phyloP scores from a whole-genome alignment of 257 asterid species.

The Catharanthus roseus region DNA sequence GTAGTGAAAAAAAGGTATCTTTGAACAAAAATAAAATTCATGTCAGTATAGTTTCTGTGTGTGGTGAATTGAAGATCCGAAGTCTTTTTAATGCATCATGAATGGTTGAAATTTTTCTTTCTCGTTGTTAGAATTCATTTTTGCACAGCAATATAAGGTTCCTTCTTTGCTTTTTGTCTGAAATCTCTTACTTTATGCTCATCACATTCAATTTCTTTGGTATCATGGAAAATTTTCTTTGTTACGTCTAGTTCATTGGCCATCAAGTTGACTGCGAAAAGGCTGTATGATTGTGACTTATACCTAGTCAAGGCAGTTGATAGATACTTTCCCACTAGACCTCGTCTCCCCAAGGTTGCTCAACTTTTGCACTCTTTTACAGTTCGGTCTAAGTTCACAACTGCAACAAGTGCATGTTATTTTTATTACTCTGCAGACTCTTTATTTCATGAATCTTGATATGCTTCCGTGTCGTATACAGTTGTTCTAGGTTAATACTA shows the following conservation, averaged over 20 bases:
- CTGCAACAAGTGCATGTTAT: not conserved
- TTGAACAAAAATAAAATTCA: not conserved
- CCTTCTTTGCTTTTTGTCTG: not conserved
- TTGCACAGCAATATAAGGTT: not conserved
- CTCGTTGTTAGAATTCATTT: not conserved
- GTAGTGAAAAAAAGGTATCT: not conserved
- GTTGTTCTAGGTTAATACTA: not conserved
- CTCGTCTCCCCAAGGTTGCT: not conserved
- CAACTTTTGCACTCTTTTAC: not conserved
- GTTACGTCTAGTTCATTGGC: not conserved
- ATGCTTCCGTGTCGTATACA: not conserved
- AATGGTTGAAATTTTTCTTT: not conserved
- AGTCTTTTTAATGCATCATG: not conserved
- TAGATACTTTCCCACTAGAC: no score
- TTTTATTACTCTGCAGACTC: not conserved
- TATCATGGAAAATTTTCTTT: not conserved
- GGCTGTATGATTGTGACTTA: not conserved
- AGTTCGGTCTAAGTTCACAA: not conserved
- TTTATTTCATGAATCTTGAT: not conserved
- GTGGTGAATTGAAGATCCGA: not conserved
- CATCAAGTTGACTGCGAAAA: not conserved
- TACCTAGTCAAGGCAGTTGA: not conserved
- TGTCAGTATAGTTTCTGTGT: not conserved
- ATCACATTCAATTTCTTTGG: not conserved
- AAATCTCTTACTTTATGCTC: not conserved